Evolutionary conservation across 1,139 yeast genomes (phyloP), one percentile per base, ranked within the genome.

Genomic region (Ashbya aceris): DNA sequence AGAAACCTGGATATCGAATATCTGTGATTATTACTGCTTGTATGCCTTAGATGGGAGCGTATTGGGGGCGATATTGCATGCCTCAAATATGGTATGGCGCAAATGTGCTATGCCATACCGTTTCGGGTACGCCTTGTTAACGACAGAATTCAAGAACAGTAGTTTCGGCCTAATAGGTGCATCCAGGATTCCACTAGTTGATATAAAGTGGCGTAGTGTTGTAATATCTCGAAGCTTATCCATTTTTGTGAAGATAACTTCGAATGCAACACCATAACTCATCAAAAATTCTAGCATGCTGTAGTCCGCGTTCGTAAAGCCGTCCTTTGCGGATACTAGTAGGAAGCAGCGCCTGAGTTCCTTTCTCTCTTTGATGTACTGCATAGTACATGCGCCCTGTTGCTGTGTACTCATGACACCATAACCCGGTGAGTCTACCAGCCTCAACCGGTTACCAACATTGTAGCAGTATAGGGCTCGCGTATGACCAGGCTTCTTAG

Each of bases 361-460:
- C 35, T 67, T 60, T 40, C 93, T 67, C 12, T 71, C 65, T 20
- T 63, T 59, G 8, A 86, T 61, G 54, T 85, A 86, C 32, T 77
- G 75, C 50, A 77, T 56, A 1, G 83, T 82, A 38, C 80, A 69
- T 40, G 73, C 64, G 1, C 96, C 96, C 56, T 86, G 95, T 47
- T 68, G 63, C n/a, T 55, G 58, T 20, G 70, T 70, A 34, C 76
- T 87, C 51, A 68, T 74, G 20, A 62, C 68, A 2, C 96, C 96
- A 56, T 86, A 86, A 0, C 96, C 96, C 0, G 96, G 96, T 31
- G 86, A 76, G 57, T 86, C 96, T 1, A 86, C 73, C 7, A 86
- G 55, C 45, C 86, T 66, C 38, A 86, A 67, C 46, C 71, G 68
- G 38, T 76, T 73, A 1, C 82, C 82, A 13, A 85, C 64, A 44